Evolutionary conservation across 805 yeast species (phyloP).

Genomic region (Zygotorulaspora chibaensis): DNA sequence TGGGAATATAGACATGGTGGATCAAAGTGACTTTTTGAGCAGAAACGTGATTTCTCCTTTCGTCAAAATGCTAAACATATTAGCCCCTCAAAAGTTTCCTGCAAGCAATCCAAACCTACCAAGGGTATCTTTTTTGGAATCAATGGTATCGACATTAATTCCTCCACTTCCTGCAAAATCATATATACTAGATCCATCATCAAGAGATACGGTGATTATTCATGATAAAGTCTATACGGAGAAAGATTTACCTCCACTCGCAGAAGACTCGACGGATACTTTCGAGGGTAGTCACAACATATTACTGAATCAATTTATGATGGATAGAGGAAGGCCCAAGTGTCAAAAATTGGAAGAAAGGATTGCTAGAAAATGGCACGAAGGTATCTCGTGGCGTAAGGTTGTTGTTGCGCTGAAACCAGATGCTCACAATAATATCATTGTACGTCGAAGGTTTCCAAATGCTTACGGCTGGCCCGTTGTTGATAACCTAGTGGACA

Average conservation of each 20-base stretch:
- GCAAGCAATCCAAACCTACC: constrained; percentile 42
- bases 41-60: constrained; percentile 39
- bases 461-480: constrained; percentile 87
- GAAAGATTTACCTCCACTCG: constrained; percentile 42
- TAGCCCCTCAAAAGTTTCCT: constrained; percentile 37
- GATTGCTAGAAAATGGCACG: constrained; percentile 59
- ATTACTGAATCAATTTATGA: constrained; percentile 35
- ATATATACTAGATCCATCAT: constrained; percentile 58
- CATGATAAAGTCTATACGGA: constrained; percentile 65
- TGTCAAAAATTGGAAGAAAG: constrained; percentile 48
- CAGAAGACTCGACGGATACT: constrained; percentile 12
- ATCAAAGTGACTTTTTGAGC: constrained; percentile 22
- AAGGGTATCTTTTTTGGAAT: constrained; percentile 61
- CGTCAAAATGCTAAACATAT: constrained; percentile 42
- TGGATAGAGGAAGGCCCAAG: constrained; percentile 20
- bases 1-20: constrained; percentile 4
- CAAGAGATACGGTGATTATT: constrained; percentile 54
- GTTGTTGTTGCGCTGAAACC: constrained; percentile 62
- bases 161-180: constrained; percentile 67
- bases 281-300: constrained; percentile 23
- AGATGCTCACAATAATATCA: constrained; percentile 73
- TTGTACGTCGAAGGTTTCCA: constrained; percentile 65
- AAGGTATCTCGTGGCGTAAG: constrained; percentile 66
- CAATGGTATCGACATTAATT: constrained; percentile 60
- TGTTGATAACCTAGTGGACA: constrained; percentile 56